A percentile compares a stretch with the other conserved stretches of the same genome.
phyloP scores from a whole-genome alignment of 2,329 filamentous ascomycete genomes.

The Xylariaceae sp. region DNA sequence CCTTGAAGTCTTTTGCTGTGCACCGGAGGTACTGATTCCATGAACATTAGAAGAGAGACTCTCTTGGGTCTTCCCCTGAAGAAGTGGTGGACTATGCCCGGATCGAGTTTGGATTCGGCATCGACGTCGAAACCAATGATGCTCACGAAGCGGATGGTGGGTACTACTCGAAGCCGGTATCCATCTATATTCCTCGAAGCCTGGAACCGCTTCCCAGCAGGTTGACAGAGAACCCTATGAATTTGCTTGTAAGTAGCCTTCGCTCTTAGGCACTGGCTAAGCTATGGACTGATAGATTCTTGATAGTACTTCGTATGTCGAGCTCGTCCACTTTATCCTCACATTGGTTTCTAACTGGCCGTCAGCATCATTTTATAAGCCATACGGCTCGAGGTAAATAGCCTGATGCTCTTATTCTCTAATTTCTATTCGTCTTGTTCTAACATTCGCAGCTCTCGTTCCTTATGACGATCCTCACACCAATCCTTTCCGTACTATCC shows the following conservation, averaged over 20 bases:
- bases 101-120: constrained; percentile 44
- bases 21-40: background rate
- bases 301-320: constrained; percentile 44
- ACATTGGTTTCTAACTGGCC: constrained; percentile 28
- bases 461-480: constrained; percentile 48
- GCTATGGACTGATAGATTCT: constrained; percentile 25
- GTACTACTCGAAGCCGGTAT: constrained; percentile 66
- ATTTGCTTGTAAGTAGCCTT: constrained; percentile 51
- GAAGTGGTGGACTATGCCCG: constrained; percentile 32
- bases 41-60: constrained; percentile 17
- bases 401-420: constrained; percentile 35
- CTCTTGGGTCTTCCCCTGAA: constrained; percentile 28
- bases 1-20: background rate
- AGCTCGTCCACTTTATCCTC: background rate
- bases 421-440: constrained; percentile 37
- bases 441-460: constrained; percentile 37
- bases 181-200: constrained; percentile 50
- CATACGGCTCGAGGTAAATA: constrained; percentile 62
- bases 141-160: constrained; percentile 54
- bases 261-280: background rate
- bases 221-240: constrained; percentile 69
- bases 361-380: constrained; percentile 62
- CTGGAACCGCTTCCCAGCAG: constrained; percentile 49
- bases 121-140: constrained; percentile 42
- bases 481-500: constrained; percentile 48